These are phyloP conservation scores for Stenogyne calaminthoides DNA, from an alignment of 305 asterid genomes.

Conservation along the genomic window DNA sequence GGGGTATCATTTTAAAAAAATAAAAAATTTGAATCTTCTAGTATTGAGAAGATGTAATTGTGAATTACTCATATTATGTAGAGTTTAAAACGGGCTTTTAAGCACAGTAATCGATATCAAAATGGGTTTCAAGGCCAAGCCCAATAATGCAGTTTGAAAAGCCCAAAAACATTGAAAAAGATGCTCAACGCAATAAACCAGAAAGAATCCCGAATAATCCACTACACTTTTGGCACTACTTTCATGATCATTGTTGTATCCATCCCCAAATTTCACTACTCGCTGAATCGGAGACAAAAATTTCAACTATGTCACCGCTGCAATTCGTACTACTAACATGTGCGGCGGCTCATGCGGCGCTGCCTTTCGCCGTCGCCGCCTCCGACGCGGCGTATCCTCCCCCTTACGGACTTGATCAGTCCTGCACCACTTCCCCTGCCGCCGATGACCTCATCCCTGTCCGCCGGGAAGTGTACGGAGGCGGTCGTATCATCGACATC, in stretches of 20 bases:
- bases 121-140: neutral
- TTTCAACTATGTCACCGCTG: slow-evolving; percentile 25
- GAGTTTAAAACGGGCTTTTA: too few species aligned
- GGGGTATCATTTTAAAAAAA: too few species aligned
- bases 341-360: slow-evolving; percentile 27
- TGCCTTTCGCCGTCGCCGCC: slow-evolving; percentile 26
- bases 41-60: too few species aligned
- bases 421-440: slow-evolving; percentile 25
- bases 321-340: slow-evolving; percentile 37
- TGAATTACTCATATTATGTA: too few species aligned
- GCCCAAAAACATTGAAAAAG: neutral
- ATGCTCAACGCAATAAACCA: neutral
- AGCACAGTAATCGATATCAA: too few species aligned
- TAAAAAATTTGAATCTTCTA: too few species aligned
- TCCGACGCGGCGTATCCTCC: slow-evolving; percentile 55
- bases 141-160: neutral
- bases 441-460: slow-evolving; percentile 51
- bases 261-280: slow-evolving; percentile 8
- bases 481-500: slow-evolving; percentile 86
- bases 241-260: too few species aligned
- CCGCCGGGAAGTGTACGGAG: slow-evolving; percentile 82
- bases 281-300: neutral
- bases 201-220: neutral
- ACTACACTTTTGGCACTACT: neutral
- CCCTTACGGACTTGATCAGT: slow-evolving; percentile 56